These are phyloP conservation scores for Centella asiatica DNA, from an alignment of 129 eudicot genomes.

Conservation along the genomic window DNA sequence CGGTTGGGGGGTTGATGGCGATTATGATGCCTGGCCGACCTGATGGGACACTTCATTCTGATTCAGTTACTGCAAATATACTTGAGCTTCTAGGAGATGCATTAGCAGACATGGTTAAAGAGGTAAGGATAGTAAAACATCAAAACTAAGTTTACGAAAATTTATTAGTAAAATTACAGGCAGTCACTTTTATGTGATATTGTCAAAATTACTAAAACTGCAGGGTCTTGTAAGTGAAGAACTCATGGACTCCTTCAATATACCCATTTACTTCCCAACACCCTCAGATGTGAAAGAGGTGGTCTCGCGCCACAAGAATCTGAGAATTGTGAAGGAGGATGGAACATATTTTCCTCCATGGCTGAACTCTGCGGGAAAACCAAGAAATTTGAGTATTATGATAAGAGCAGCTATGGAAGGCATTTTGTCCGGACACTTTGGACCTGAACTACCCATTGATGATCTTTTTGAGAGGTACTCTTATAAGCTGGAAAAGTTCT, in stretches of 20 bases:
- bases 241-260: background rate
- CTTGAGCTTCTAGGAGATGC: constrained; percentile 5
- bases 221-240: constrained; percentile 3
- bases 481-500: constrained; percentile 3
- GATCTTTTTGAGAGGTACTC: constrained; percentile 4
- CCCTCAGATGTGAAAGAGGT: constrained; percentile 7
- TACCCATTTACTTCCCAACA: constrained; percentile 8
- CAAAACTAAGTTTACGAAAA: no score
- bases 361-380: background rate
- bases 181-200: no score
- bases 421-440: constrained; percentile 6
- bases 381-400: background rate
- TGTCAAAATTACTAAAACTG: background rate
- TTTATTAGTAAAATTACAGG: no score
- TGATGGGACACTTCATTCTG: background rate
- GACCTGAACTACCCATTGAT: constrained; percentile 8
- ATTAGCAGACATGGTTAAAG: background rate
- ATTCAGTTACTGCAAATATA: background rate
- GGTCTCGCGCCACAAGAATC: background rate
- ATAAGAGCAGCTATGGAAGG: background rate
- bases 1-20: background rate
- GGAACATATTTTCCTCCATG: background rate
- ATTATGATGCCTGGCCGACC: background rate
- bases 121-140: no score
- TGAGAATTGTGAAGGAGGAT: background rate